A percentile compares a stretch with the other conserved stretches of the same genome.
These are phyloP conservation scores for Mercurialis annua DNA, from an alignment of 345 rosid species.

Conservation along the genomic window DNA sequence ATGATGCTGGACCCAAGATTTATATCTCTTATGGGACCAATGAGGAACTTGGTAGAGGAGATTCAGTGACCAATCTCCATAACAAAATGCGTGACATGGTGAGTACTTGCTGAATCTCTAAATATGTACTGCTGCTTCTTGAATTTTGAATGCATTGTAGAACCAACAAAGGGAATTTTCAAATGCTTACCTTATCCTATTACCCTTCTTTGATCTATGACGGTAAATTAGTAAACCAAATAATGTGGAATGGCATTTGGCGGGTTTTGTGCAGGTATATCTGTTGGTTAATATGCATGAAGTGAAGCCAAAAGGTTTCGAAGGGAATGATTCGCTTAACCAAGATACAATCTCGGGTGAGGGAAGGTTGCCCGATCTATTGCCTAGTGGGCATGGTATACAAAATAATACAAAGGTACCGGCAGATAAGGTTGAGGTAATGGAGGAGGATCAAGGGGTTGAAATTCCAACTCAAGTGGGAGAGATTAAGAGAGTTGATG, in stretches of 20 bases:
- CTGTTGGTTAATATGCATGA: conserved; percentile 55
- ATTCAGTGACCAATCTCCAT: conserved; percentile 72
- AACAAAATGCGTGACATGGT: conserved; percentile 79
- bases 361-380: conserved; percentile 30
- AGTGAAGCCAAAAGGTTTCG: conserved; percentile 32
- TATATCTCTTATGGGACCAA: conserved; percentile 65
- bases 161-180: not conserved
- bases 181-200: not conserved
- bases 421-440: conserved; percentile 26
- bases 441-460: conserved; percentile 18
- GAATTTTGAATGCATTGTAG: not conserved
- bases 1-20: conserved; percentile 90
- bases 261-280: conserved; percentile 44
- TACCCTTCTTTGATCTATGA: not conserved
- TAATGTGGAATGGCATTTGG: conserved; percentile 13
- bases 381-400: conserved; percentile 27
- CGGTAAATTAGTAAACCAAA: conserved; percentile 9
- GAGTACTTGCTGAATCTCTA: conserved; percentile 11
- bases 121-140: not conserved
- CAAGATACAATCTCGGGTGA: conserved; percentile 29
- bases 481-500: conserved; percentile 1
- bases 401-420: conserved; percentile 26
- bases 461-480: not conserved
- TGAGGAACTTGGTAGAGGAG: conserved; percentile 52
- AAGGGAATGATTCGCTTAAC: conserved; percentile 24